Percentiles rank a stretch among this genome's conserved stretches.
phyloP scores from a whole-genome alignment of 768 basidiomycete genomes.

The Podaxis sp. region DNA sequence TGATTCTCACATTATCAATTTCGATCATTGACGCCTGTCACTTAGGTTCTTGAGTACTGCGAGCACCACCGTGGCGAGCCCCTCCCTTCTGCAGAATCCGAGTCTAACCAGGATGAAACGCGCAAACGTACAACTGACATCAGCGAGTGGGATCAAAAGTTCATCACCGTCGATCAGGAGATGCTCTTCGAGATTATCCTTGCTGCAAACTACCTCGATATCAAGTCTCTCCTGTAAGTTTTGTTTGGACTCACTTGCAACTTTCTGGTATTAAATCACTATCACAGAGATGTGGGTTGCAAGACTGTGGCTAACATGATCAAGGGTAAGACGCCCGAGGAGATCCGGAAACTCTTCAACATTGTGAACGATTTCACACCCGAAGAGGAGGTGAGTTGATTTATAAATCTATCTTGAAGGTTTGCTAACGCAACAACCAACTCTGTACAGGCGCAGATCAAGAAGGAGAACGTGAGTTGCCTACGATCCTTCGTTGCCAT shows the following conservation, averaged over 20 bases:
- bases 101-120: conserved; percentile 86
- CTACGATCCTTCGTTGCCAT: conserved; percentile 8
- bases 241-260: conserved; percentile 4
- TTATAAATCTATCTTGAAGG: conserved; percentile 13
- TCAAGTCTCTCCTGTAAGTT: conserved; percentile 95
- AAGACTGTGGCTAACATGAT: conserved; percentile 99
- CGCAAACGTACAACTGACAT: conserved; percentile 99
- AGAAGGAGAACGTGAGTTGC: conserved; percentile 92
- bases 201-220: conserved; percentile 99
- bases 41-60: conserved; percentile 97
- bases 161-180: conserved; percentile 98
- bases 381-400: conserved; percentile 83
- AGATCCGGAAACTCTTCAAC: conserved; percentile 98
- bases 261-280: neutral
- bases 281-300: conserved; percentile 89
- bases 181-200: conserved; percentile 99
- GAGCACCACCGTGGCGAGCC: conserved; percentile 98
- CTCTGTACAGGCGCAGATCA: conserved; percentile 81
- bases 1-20: conserved; percentile 11
- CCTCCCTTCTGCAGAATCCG: conserved; percentile 81
- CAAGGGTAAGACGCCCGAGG: conserved; percentile 99
- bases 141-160: conserved; percentile 99
- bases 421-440: conserved; percentile 14
- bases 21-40: conserved; percentile 13
- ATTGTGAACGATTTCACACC: conserved; percentile 98